Percentiles rank a stretch among this genome's conserved stretches.
Evolutionary conservation across 2,329 filamentous ascomycete species (phyloP).

Genomic region (Stachybotrys elegans): DNA sequence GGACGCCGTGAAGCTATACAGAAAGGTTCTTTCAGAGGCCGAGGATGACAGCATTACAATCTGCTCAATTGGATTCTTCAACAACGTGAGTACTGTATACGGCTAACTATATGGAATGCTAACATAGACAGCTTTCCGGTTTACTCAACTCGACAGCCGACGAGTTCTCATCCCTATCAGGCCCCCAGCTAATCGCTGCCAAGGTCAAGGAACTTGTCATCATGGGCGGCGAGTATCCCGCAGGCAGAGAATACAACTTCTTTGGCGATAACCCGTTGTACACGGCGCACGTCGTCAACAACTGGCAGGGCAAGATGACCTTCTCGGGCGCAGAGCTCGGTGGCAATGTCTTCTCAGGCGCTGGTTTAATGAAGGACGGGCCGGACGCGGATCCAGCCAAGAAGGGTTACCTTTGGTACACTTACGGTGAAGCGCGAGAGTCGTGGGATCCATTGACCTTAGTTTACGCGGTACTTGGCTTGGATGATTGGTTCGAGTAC

Average conservation of each 20-base stretch:
- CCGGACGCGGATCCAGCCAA: constrained; percentile 27
- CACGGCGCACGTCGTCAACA: constrained; percentile 39
- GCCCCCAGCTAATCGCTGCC: constrained; percentile 31
- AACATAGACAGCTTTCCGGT: constrained; percentile 28
- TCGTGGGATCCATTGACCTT: constrained; percentile 39
- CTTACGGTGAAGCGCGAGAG: constrained; percentile 23
- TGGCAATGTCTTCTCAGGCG: constrained; percentile 33
- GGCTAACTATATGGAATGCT: constrained; percentile 9
- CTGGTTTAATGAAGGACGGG: constrained; percentile 23
- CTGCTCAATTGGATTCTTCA: constrained; percentile 39
- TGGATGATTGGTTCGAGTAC: neutral
- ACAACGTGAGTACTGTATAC: constrained; percentile 23
- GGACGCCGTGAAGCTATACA: constrained; percentile 40
- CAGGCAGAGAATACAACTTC: constrained; percentile 45
- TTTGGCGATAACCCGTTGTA: constrained; percentile 29
- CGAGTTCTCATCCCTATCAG: constrained; percentile 28
- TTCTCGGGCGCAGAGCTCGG: constrained; percentile 42
- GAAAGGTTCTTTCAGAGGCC: constrained; percentile 33
- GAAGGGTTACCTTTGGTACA: constrained; percentile 35
- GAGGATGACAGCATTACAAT: constrained; percentile 38
- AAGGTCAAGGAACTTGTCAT: constrained; percentile 46
- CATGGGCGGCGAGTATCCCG: constrained; percentile 47
- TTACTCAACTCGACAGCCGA: constrained; percentile 41
- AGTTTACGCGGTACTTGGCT: constrained; percentile 20
- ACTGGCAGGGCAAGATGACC: constrained; percentile 34